phyloP scores from a whole-genome alignment of 2,329 filamentous ascomycete species.

The Ophiosphaerella korrae region DNA sequence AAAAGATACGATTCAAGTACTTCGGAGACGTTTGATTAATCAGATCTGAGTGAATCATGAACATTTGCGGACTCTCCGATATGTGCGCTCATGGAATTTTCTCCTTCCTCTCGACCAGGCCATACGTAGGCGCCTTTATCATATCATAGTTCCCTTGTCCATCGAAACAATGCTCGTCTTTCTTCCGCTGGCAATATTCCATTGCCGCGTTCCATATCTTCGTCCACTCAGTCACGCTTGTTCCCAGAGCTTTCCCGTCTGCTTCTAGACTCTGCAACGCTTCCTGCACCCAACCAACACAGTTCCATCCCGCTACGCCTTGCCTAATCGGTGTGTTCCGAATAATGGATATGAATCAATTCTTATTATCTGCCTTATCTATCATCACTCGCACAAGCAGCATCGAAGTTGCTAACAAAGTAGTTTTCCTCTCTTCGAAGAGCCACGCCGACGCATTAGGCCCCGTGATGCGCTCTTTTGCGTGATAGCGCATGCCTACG shows the following conservation, averaged over 20 bases:
- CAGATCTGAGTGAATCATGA: background rate
- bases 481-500: constrained; percentile 7
- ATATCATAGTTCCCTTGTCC: constrained; percentile 32
- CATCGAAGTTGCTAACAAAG: constrained; percentile 7
- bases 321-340: constrained; percentile 27
- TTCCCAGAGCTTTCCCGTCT: constrained; percentile 42
- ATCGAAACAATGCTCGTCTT: constrained; percentile 50
- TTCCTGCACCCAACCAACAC: constrained; percentile 52
- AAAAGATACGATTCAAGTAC: constrained; percentile 45
- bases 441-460: constrained; percentile 4
- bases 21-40: constrained; percentile 2
- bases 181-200: constrained; percentile 50
- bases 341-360: constrained; percentile 5
- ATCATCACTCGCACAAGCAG: constrained; percentile 14
- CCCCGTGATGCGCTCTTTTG: constrained; percentile 7
- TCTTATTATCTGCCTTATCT: constrained; percentile 9
- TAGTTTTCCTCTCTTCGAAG: constrained; percentile 9
- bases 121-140: constrained; percentile 38
- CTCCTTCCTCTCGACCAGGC: constrained; percentile 29
- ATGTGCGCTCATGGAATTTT: background rate
- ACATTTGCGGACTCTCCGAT: background rate
- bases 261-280: constrained; percentile 39
- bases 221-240: constrained; percentile 18
- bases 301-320: constrained; percentile 46
- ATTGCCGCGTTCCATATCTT: constrained; percentile 46